Conservation (phyloP, 2,329 filamentous ascomycete species). For the Cercospora nicotianae region DNA sequence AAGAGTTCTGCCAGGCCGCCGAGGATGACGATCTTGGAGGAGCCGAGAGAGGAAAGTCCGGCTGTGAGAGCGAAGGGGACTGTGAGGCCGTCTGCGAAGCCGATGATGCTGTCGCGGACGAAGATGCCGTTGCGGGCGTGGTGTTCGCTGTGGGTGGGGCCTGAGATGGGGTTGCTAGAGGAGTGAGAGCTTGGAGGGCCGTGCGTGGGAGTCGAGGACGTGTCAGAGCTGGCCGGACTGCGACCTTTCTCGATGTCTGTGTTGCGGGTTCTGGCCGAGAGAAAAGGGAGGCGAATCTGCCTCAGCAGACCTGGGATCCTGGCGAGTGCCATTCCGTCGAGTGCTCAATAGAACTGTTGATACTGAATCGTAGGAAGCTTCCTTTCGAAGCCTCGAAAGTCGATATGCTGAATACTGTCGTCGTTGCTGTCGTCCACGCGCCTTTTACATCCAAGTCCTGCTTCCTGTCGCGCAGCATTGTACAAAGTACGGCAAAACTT, state of each 20-base stretch:
- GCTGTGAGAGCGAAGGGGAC: slow-evolving; percentile 78
- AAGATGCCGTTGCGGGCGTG: slow-evolving; percentile 43
- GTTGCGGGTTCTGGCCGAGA: background rate
- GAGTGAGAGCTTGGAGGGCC: background rate
- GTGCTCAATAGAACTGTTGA: background rate
- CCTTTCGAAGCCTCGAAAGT: background rate
- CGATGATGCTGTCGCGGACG: slow-evolving; percentile 68
- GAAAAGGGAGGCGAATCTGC: background rate
- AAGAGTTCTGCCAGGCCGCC: slow-evolving; percentile 74
- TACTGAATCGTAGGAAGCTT: background rate
- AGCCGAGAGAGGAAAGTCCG: slow-evolving; percentile 59
- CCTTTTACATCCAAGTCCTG: background rate
- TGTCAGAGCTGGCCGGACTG: background rate
- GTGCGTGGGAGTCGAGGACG: background rate
- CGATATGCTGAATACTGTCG: background rate
- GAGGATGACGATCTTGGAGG: slow-evolving; percentile 44
- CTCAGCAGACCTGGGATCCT: background rate
- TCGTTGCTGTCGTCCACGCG: background rate
- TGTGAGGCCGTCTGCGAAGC: slow-evolving; percentile 75
- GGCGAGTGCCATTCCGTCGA: background rate
- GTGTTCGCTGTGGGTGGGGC: background rate
- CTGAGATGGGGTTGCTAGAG: background rate
- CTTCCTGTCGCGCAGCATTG: background rate
- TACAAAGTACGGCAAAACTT: background rate
- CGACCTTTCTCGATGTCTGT: background rate